These are phyloP conservation scores for Helminthosporium solani DNA, from an alignment of 2,329 filamentous ascomycete species.

Conservation along the genomic window DNA sequence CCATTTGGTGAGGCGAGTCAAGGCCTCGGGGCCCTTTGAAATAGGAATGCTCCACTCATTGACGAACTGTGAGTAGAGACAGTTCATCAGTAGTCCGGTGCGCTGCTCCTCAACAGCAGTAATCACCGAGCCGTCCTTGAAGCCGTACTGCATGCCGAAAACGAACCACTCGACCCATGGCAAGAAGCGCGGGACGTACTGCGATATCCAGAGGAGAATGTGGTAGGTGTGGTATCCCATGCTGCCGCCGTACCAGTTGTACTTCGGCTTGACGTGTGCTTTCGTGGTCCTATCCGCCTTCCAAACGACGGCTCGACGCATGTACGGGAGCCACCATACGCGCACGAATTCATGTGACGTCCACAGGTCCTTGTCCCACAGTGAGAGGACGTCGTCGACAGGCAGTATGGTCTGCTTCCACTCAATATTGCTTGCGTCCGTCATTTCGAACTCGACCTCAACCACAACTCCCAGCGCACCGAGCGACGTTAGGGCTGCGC, in stretches of 20 bases:
- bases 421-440: slow-evolving; percentile 76
- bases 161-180: slow-evolving; percentile 95
- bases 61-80: slow-evolving; percentile 95
- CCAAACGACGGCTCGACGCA: slow-evolving; percentile 85
- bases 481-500: slow-evolving; percentile 80
- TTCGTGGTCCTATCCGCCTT: slow-evolving; percentile 75
- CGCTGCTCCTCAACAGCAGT: slow-evolving; percentile 78
- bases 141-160: slow-evolving; percentile 96
- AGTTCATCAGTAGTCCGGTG: slow-evolving; percentile 89
- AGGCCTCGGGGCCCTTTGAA: slow-evolving; percentile 79
- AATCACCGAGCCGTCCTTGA: slow-evolving; percentile 66
- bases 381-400: slow-evolving; percentile 66
- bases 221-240: slow-evolving; percentile 91
- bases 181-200: slow-evolving; percentile 74
- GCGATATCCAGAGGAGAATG: slow-evolving; percentile 78
- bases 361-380: slow-evolving; percentile 78
- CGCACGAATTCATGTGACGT: slow-evolving; percentile 82
- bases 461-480: slow-evolving; percentile 89
- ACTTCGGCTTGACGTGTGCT: slow-evolving; percentile 58
- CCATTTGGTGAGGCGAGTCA: slow-evolving; percentile 82
- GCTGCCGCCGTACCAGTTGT: slow-evolving; percentile 76
- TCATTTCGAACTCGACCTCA: slow-evolving; percentile 81
- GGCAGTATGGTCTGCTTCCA: slow-evolving; percentile 81
- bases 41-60: slow-evolving; percentile 97
- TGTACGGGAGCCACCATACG: slow-evolving; percentile 98